Evolutionary conservation across 1,284 basidiomycete species (phyloP), one percentile per base, ranked within the genome.

Genomic region (Tranzscheliella williamsii): DNA sequence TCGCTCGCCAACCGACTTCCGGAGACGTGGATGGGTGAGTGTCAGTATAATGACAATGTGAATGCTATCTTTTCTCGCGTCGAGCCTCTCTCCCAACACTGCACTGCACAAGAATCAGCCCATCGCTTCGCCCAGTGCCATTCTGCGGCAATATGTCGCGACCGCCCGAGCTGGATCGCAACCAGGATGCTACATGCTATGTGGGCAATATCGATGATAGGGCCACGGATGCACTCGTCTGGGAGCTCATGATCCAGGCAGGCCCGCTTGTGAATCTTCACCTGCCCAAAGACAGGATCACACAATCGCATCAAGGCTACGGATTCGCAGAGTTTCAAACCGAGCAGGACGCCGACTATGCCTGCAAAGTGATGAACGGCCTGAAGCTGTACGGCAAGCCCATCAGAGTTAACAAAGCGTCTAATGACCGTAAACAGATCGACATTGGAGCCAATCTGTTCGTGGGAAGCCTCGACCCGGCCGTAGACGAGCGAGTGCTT

Each of bases 321-420:
- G 94, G 93, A 38, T 98, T 98, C 81, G 96, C 94, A 83, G 94
- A 98, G 82, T 97, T 97, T 79, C 82, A 93, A 78, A 92, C 91
- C 30, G 93, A 97, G 80, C 90, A 92, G 77, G 95, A 97, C 80
- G 92, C 94, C 67, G 93, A 98, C 81, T 98, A 98, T 79, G 94
- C 92, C 55, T 95, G 91, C 83, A 95, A 95, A 82, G 96, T 97
- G 73, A 94, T 98, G 92, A 97, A 98, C 79, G 94, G 97, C 82
- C 96, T 98, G 79, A 98, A 98, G 80, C 81, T 98, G 40, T 98
- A 90, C 84, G 94, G 95, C 32, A 97, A 97, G 78, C 94, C 94
- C 24, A 95, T 98, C 56, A 84, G 94, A 66, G 93, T 98, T 67
- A 96, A 96, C 84, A 96, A 95, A 86, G 90, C 89, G 63, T 76